Percentiles rank a stretch among this genome's conserved stretches.
phyloP scores from a whole-genome alignment of 306 rosid genomes.

The Rosa multiflora region DNA sequence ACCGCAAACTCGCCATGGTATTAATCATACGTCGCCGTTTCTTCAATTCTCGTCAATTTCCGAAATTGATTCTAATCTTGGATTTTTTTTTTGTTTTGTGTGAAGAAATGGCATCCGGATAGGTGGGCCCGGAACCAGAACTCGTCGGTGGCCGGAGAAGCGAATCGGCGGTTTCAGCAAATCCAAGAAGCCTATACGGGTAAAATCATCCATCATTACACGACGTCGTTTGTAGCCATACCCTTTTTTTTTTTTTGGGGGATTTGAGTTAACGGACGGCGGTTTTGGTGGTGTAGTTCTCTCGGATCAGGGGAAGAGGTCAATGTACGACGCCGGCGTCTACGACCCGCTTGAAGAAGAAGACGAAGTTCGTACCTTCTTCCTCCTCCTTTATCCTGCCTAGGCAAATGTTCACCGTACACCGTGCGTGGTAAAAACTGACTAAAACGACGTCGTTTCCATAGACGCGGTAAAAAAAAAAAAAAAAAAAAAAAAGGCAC shows the following conservation, averaged over 20 bases:
- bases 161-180: slow-evolving; percentile 84
- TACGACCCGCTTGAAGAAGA: slow-evolving; percentile 83
- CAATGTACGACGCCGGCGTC: slow-evolving; percentile 90
- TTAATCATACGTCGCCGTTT: slow-evolving; percentile 14
- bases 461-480: background rate
- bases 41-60: background rate
- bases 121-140: slow-evolving; percentile 60
- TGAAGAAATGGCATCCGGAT: slow-evolving; percentile 94
- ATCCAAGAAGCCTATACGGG: slow-evolving; percentile 96
- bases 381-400: background rate
- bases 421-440: slow-evolving; percentile 12
- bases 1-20: slow-evolving; percentile 92
- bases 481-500: background rate
- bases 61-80: background rate
- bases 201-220: slow-evolving; percentile 7
- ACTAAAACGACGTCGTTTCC: slow-evolving; percentile 31
- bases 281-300: slow-evolving; percentile 56
- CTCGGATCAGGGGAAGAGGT: slow-evolving; percentile 78
- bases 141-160: slow-evolving; percentile 63
- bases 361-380: slow-evolving; percentile 55
- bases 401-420: slow-evolving; percentile 17
- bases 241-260: background rate
- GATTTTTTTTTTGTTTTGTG: background rate
- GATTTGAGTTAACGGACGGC: background rate
- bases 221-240: background rate